Evolutionary conservation across 2,329 filamentous ascomycete species (phyloP).

Genomic region (Xylogone sp.): DNA sequence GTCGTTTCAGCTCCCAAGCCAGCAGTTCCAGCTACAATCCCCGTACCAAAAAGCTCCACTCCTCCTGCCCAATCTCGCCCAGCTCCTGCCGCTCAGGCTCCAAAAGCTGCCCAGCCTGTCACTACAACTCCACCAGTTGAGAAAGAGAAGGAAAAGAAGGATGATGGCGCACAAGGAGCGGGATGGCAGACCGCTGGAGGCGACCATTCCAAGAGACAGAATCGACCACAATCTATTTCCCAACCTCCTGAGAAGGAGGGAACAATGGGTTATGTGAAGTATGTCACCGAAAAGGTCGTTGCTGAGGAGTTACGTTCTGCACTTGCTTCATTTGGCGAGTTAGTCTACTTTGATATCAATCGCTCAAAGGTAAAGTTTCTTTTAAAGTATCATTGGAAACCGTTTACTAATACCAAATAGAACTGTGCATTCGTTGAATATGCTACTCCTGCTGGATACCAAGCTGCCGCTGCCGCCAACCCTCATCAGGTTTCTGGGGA

Average conservation of each 20-base stretch:
- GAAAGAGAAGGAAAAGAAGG: constrained; percentile 28
- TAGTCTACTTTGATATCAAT: constrained; percentile 74
- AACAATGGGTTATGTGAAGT: constrained; percentile 89
- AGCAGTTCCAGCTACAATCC: constrained; percentile 41
- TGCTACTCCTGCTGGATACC: constrained; percentile 73
- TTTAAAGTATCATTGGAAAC: neutral
- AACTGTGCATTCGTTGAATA: constrained; percentile 98
- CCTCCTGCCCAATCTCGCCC: constrained; percentile 51
- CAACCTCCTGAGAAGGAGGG: constrained; percentile 66
- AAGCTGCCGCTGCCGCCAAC: constrained; percentile 78
- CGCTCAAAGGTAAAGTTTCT: constrained; percentile 68
- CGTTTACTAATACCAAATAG: constrained; percentile 41
- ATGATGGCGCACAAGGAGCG: constrained; percentile 31
- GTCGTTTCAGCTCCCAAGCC: constrained; percentile 51
- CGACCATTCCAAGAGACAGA: constrained; percentile 79
- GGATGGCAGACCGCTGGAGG: constrained; percentile 87
- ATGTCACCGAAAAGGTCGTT: constrained; percentile 85
- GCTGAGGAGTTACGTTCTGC: constrained; percentile 66
- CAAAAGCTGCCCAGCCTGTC: constrained; percentile 33
- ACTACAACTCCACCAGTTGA: constrained; percentile 40
- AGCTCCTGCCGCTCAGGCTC: constrained; percentile 35
- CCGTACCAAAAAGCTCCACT: constrained; percentile 50
- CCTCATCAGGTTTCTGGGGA: constrained; percentile 82
- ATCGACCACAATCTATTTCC: constrained; percentile 64
- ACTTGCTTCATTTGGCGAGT: constrained; percentile 67